Evolutionary conservation across 192 early-diverging fungal species (phyloP), one percentile per base, ranked within the genome.

Genomic region (Coemansia sp.): DNA sequence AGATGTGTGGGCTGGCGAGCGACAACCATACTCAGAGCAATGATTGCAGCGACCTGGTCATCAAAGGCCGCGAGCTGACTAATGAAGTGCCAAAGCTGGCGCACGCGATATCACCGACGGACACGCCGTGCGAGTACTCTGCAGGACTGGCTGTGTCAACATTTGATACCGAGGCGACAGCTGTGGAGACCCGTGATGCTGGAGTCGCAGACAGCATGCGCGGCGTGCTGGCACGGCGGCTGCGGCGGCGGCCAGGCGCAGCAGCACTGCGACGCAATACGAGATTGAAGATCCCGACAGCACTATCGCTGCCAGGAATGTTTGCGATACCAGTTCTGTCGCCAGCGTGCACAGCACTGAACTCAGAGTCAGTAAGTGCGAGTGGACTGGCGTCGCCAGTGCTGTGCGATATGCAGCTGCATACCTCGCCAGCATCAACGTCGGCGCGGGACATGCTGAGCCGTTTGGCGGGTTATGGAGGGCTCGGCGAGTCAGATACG

Each of bases 381-480:
- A 73, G 71, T 45, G 61, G 50, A 12, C 48, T 61, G 60, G 71
- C 59, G 14, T 73, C 71, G 37, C 71, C 71, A 14, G 38, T 54
- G 56, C 54, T 38, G 19, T 61, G 27, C 24, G 24, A 23, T 32
- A 19, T 59, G 54, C 27, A 6, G 61, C 58, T 16, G 19, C 54
- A 22, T 54, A 45, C 19, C 63, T 53, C 3, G 59, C 75, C 12
- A n/a, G 66, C 52, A 11, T 61, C 69, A 18, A 45, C 43, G 18
- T 62, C 59, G 19, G 75, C 76, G 14, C 76, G 69, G 41, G 71
- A 56, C 37, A 79, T 79, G 76, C 71, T 79, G 24, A 69, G 76
- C 41, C 76, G 71, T 3, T 38, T 79, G 59, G 75, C 70, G 12
- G 56, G 54, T 2, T 55, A 58, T 45, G 50, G 60, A 23, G 55